phyloP scores from a whole-genome alignment of 179 eudicot species.

The Beta macrorhiza region DNA sequence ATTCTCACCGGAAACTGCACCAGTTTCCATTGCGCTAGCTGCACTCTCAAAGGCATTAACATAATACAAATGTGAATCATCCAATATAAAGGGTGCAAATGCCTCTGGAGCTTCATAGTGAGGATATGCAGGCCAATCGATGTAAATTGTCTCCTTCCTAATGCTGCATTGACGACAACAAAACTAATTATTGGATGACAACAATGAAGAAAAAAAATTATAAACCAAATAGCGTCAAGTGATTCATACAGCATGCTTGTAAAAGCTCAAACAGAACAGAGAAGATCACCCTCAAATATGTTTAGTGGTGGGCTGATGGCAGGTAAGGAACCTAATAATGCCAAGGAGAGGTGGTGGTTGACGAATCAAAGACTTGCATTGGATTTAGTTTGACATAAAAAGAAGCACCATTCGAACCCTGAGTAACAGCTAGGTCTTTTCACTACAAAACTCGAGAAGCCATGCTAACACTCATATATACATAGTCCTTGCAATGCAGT shows the following conservation, averaged over 20 bases:
- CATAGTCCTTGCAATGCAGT: not conserved
- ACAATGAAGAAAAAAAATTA: not conserved
- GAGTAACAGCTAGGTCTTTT: not conserved
- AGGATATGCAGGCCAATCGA: constrained; percentile 97
- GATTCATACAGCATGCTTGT: not conserved
- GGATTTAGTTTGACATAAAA: not conserved
- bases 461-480: not conserved
- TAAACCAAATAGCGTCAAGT: not conserved
- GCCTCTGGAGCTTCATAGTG: constrained; percentile 82
- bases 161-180: constrained; percentile 36
- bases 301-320: too few species aligned
- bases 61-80: constrained; percentile 72
- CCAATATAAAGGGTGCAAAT: constrained; percentile 86
- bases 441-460: not conserved
- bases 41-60: constrained; percentile 94
- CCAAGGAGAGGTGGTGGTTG: not conserved
- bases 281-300: not conserved
- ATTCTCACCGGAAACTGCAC: constrained; percentile 93
- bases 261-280: not conserved
- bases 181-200: constrained; percentile 1
- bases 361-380: not conserved
- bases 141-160: constrained; percentile 65
- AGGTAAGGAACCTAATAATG: not conserved
- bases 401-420: not conserved
- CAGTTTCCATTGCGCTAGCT: constrained; percentile 90